A percentile compares a stretch with the other conserved stretches of the same genome.
phyloP scores from a whole-genome alignment of 192 early-diverging fungal species.

The Piromyces finnis region DNA sequence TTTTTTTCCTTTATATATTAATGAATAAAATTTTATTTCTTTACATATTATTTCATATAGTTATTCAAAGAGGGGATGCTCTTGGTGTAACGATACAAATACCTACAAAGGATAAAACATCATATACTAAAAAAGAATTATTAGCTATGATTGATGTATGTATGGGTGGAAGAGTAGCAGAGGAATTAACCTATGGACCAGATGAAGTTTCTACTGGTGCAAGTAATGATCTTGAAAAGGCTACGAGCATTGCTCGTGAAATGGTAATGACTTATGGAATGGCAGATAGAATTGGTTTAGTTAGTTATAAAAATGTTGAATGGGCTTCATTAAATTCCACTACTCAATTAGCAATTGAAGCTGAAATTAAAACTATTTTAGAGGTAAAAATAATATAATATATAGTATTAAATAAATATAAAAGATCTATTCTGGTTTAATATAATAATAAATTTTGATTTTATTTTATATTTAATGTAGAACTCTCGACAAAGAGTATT shows the following conservation, averaged over 20 bases:
- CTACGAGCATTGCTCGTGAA: constrained; percentile 67
- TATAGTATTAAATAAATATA: too few species aligned
- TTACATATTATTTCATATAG: constrained; percentile 6
- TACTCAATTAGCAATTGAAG: constrained; percentile 69
- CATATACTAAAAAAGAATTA: constrained; percentile 63
- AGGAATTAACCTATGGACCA: constrained; percentile 86
- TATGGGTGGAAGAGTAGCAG: constrained; percentile 97
- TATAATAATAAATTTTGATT: not conserved
- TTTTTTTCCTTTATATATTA: too few species aligned
- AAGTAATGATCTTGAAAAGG: constrained; percentile 75
- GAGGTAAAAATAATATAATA: constrained; percentile 15
- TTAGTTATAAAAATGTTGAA: constrained; percentile 60
- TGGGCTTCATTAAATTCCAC: constrained; percentile 44
- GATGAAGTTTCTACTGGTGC: constrained; percentile 92
- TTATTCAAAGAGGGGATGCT: constrained; percentile 85
- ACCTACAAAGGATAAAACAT: constrained; percentile 76
- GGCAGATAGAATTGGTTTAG: constrained; percentile 81
- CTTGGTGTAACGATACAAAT: constrained; percentile 79
- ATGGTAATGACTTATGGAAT: constrained; percentile 92
- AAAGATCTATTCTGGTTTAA: too few species aligned
- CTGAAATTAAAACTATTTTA: constrained; percentile 61
- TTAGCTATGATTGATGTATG: constrained; percentile 81
- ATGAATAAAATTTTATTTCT: too few species aligned
- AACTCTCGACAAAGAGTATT: constrained; percentile 49
- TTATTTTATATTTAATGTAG: constrained; percentile 6